Evolutionary conservation across 1,139 yeast genomes (phyloP), one percentile per base, ranked within the genome.

Genomic region (Sugiyamaella neomexicana): DNA sequence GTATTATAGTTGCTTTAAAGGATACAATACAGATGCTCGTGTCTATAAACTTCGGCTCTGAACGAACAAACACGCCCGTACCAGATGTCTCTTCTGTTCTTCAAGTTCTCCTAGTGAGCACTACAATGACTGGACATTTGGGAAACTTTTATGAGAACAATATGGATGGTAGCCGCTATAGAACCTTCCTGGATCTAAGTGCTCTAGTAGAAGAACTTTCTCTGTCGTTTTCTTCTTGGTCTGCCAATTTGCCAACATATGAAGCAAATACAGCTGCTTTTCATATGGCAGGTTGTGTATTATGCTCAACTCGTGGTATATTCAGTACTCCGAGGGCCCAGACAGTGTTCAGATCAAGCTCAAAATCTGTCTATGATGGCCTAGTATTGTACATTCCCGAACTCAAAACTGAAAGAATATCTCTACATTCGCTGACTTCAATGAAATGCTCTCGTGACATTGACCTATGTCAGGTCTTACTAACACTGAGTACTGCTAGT

Each of bases 1-100:
- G 29, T 13, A 13, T 40, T 10, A 40, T 25, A 40, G 15, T n/a
- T 3, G 29, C 10, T 25, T 4, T 40, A 6, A 40, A 17, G 10
- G 13, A 25, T 40, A 12, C 15, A 17, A 40, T 8, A 8, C 17
- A 40, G 6, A 17, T 40, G 2, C 17, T 40, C 5, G 7, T 10
- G 25, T 13, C 31, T 10, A 40, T 13, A 10, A 3, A 12, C 13
- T 25, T 5, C 10, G 20, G 29, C 9, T 5, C 23, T 34, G 25
- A 20, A 34, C 13, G 16, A 34, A 34, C 25, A 34, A 13, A 12
- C 38, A 2, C 38, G 5, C n/a, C 23, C 4, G 16, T 9, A 13
- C 51, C 23, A 36, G 39, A 47, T 2, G 39, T 31, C 29, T 40
- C 45, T 9, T 47, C 51, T 5, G 15, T 38, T 6, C 46, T 47